Evolutionary conservation across 1,139 yeast species (phyloP).

Genomic region (Hyphopichia buzzinii): DNA sequence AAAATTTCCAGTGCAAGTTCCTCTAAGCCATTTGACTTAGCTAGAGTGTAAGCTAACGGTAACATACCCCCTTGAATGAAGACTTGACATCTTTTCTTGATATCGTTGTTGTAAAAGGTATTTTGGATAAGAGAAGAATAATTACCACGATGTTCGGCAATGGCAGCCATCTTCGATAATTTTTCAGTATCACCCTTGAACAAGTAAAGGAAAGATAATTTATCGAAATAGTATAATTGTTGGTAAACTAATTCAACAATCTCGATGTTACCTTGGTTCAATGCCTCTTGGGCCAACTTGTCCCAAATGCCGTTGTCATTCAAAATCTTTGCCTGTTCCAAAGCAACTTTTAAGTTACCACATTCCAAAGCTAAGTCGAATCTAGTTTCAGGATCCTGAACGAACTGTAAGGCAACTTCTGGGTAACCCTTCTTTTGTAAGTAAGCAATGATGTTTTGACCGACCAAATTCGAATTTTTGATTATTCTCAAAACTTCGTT

Average conservation of each 20-base stretch:
- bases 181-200: slow-evolving; percentile 77
- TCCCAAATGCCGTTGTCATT: slow-evolving; percentile 75
- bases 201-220: slow-evolving; percentile 83
- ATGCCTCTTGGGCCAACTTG: slow-evolving; percentile 80
- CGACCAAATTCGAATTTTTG: slow-evolving; percentile 86
- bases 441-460: slow-evolving; percentile 94
- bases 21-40: slow-evolving; percentile 79
- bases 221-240: slow-evolving; percentile 81
- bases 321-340: slow-evolving; percentile 80
- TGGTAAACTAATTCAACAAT: slow-evolving; percentile 88
- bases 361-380: slow-evolving; percentile 95
- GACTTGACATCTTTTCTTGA: slow-evolving; percentile 71
- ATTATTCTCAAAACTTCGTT: slow-evolving; percentile 90
- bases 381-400: slow-evolving; percentile 92
- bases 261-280: slow-evolving; percentile 83
- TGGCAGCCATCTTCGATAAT: slow-evolving; percentile 78
- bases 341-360: slow-evolving; percentile 84
- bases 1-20: slow-evolving; percentile 72
- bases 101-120: slow-evolving; percentile 72
- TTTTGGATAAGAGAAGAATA: slow-evolving; percentile 78
- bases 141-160: slow-evolving; percentile 89
- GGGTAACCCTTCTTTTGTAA: slow-evolving; percentile 95
- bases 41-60: slow-evolving; percentile 91
- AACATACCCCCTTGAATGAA: slow-evolving; percentile 76
- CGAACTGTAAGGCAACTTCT: slow-evolving; percentile 91